A percentile compares a stretch with the other conserved stretches of the same genome.
These are phyloP conservation scores for Colletotrichum noveboracense DNA, from an alignment of 2,329 filamentous ascomycete genomes.

Conservation along the genomic window DNA sequence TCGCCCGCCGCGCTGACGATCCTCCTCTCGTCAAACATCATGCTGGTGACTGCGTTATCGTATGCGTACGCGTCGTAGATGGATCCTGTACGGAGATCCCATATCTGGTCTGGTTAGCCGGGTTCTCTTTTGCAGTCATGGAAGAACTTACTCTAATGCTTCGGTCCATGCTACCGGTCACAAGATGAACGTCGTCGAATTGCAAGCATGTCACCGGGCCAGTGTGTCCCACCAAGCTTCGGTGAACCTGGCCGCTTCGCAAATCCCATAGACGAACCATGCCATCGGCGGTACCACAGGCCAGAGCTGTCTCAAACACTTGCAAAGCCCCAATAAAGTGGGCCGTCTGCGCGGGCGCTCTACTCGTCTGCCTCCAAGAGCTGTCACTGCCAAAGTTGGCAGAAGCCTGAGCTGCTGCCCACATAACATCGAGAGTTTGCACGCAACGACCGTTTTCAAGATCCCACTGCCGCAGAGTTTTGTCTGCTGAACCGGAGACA, in stretches of 20 bases:
- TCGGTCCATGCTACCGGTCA: constrained; percentile 90
- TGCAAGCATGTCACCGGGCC: constrained; percentile 93
- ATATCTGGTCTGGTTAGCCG: constrained; percentile 71
- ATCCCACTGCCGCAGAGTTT: constrained; percentile 97
- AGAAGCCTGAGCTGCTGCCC: constrained; percentile 92
- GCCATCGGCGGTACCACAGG: constrained; percentile 95
- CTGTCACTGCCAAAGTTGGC: constrained; percentile 68
- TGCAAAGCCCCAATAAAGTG: constrained; percentile 96
- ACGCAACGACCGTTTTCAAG: constrained; percentile 96
- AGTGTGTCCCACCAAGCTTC: constrained; percentile 94
- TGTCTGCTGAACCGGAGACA: constrained; percentile 95
- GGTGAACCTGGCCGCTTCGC: constrained; percentile 93
- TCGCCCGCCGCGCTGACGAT: constrained; percentile 93
- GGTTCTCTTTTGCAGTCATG: neutral
- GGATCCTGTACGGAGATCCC: constrained; percentile 95
- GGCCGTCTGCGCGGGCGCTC: constrained; percentile 70
- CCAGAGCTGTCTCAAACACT: constrained; percentile 93
- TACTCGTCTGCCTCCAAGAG: constrained; percentile 76
- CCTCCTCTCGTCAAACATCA: constrained; percentile 94
- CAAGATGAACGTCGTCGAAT: constrained; percentile 93
- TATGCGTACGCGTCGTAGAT: constrained; percentile 97
- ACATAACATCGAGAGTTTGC: constrained; percentile 96
- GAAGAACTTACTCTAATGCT: constrained; percentile 84
- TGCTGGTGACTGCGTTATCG: constrained; percentile 87
- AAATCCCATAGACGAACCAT: constrained; percentile 98